Base-by-base conservation (phyloP, 371 early-diverging fungal species). In the Mucor circinelloides region DNA sequence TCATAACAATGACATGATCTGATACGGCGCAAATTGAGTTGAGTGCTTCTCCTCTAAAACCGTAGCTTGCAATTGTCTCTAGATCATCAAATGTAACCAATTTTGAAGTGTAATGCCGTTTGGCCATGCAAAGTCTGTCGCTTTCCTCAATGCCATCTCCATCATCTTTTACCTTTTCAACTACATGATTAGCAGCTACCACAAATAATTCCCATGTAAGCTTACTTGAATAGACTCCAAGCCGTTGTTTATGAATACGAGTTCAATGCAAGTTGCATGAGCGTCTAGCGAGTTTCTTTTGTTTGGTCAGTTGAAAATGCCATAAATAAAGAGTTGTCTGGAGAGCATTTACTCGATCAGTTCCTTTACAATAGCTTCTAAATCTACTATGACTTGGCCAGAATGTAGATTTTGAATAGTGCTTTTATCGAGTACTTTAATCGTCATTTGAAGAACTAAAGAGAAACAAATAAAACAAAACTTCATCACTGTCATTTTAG, bases 61-160 rank as follows among this genome's bases (percentile, higher is more conserved):
- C 95, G 76, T 86, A 91, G 5, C 85, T 86, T 2, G 48, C 23
- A 5, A 90, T 71, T 13, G 38, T 64, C 4, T 74, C 69, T 1
- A 94, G 54, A 62, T 92, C 93, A 17, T 86, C 80, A 68, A 91
- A 88, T 0, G 58, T 50, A 12, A 36, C 32, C n/a, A 93, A 76
- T 74, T 95, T 95, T 28, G 90, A 90, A 13, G 95, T 95, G 69
- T 81, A 84, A 67, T 93, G 84, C 17, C 81, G 68, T 56, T 74
- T 71, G 31, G 85, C 88, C 57, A 89, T 70, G 9, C 64, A 58
- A 2, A 57, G 34, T 42, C 80, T 38, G 62, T 89, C 86, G 0
- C 48, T 44, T 57, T 79, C 75, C 3, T 67, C 38, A 52, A 92
- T 87, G 25, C 92, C 92, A 19, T 50, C 34, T 0, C 92, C 92